Evolutionary conservation across 2,329 filamentous ascomycete genomes (phyloP), one percentile per base, ranked within the genome.

Genomic region (Pseudocercospora fijiensis): DNA sequence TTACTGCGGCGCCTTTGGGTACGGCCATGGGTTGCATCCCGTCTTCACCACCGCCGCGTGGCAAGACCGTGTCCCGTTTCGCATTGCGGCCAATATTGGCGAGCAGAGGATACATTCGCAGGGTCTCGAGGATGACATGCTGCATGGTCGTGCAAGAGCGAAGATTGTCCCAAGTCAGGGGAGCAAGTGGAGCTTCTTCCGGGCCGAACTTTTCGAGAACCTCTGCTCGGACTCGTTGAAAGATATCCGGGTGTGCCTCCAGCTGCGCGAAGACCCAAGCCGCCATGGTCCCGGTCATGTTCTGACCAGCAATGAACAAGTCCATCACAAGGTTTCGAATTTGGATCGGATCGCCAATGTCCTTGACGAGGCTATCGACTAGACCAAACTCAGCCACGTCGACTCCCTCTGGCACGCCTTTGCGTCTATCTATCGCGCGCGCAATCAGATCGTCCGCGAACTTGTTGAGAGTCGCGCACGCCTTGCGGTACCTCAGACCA

Each of bases 241-340:
- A 75, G 8, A 72, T 67, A 5, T 66, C 64, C 1, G 69, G 72
- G 20, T 71, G 65, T 6, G 67, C 70, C 4, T 70, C 70, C 3
- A 77, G 60, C 27, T 69, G 66, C 45, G 72, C 78, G 58, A 78
- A 69, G 28, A 77, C 51, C 68, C 77, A 70, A 49, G 67, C 73
- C n/a, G 86, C 72, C 9, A 82, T 77, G 53, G 78, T 78, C 0
- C 83, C 84, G 0, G 83, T 86, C 0, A 85, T 86, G 67, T 87
- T 85, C 16, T 85, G 78, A 0, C 84, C 85, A 0, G 84, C 85
- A 0, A 86, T 68, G 52, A 81, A 69, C 18, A 81, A 75, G 64
- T 81, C 81, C 69, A 81, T 75, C 7, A 81, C 71, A 59, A 81
- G 76, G 52, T 78, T 75, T 3, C 78, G 73, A 9, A 81, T 72